phyloP scores from a whole-genome alignment of 306 rosid genomes.

The Quercus aquifolioides region DNA sequence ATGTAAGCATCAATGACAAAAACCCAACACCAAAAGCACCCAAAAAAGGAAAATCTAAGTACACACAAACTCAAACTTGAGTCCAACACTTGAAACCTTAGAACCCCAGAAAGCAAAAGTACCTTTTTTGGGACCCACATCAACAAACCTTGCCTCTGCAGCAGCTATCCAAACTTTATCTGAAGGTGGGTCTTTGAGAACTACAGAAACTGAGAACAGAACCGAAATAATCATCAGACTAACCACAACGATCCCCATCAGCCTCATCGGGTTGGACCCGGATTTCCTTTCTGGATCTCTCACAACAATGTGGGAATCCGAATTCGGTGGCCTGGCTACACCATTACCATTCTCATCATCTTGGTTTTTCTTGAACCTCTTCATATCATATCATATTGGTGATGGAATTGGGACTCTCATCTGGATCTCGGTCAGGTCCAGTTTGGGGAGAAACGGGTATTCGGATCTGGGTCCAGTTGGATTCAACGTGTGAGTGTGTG shows the following conservation, averaged over 20 bases:
- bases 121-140: slow-evolving; percentile 37
- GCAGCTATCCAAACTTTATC: slow-evolving; percentile 45
- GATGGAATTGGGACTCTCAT: slow-evolving; percentile 20
- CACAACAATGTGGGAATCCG: slow-evolving; percentile 24
- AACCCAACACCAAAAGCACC: background rate
- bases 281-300: slow-evolving; percentile 33
- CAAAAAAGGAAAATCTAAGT: background rate
- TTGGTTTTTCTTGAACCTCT: slow-evolving; percentile 39
- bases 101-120: background rate
- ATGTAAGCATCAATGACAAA: background rate
- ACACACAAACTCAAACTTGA: background rate
- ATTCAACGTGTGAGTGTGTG: background rate
- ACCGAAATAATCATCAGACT: slow-evolving; percentile 63
- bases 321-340: slow-evolving; percentile 18
- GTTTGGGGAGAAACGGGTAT: slow-evolving; percentile 5
- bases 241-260: slow-evolving; percentile 59
- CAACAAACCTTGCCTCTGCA: slow-evolving; percentile 24
- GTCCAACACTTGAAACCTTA: background rate
- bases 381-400: slow-evolving; percentile 29
- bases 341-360: slow-evolving; percentile 18
- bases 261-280: slow-evolving; percentile 40
- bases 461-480: slow-evolving; percentile 11
- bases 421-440: slow-evolving; percentile 42
- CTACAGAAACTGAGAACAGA: slow-evolving; percentile 62
- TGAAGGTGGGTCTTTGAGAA: slow-evolving; percentile 77